These are phyloP conservation scores for Calocera viscosa DNA, from an alignment of 768 basidiomycete genomes.

Conservation along the genomic window DNA sequence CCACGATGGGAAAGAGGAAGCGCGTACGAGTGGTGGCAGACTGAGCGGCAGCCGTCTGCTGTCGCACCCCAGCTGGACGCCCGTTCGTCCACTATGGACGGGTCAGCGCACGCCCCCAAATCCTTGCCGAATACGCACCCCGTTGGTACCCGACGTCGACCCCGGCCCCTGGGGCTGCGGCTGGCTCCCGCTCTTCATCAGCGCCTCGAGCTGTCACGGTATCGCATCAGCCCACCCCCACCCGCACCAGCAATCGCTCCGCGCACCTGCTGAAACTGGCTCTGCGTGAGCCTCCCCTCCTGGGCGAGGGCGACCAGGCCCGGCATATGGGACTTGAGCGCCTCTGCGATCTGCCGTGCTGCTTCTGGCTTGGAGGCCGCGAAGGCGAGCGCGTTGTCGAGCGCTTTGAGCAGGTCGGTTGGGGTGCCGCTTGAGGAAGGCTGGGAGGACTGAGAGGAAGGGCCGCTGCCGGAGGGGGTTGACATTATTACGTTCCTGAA, in stretches of 20 bases:
- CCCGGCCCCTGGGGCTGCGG: not conserved
- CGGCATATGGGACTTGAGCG: not conserved
- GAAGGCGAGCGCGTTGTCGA: constrained; percentile 3
- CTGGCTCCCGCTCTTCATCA: constrained; percentile 3
- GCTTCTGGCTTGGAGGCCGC: not conserved
- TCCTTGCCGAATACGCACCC: not conserved
- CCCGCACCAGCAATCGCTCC: not conserved
- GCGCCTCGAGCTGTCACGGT: not conserved
- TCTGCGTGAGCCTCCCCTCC: not conserved
- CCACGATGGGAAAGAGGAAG: not conserved
- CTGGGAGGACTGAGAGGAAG: constrained; percentile 5
- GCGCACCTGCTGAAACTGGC: not conserved
- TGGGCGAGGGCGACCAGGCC: not conserved
- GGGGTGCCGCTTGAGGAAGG: not conserved
- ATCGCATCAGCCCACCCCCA: not conserved
- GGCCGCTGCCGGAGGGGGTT: too few relatives aligned
- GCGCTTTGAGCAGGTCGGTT: not conserved
- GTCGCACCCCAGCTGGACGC: not conserved
- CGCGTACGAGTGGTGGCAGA: not conserved
- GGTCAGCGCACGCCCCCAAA: not conserved
- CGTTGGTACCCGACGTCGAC: not conserved
- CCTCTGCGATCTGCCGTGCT: constrained; percentile 1
- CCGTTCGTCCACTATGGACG: not conserved
- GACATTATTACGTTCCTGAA: too few relatives aligned
- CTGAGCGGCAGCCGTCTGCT: not conserved